A percentile compares a stretch with the other conserved stretches of the same genome.
These are phyloP conservation scores for Fonsecaea erecta DNA, from an alignment of 2,329 filamentous ascomycete species.

Conservation along the genomic window DNA sequence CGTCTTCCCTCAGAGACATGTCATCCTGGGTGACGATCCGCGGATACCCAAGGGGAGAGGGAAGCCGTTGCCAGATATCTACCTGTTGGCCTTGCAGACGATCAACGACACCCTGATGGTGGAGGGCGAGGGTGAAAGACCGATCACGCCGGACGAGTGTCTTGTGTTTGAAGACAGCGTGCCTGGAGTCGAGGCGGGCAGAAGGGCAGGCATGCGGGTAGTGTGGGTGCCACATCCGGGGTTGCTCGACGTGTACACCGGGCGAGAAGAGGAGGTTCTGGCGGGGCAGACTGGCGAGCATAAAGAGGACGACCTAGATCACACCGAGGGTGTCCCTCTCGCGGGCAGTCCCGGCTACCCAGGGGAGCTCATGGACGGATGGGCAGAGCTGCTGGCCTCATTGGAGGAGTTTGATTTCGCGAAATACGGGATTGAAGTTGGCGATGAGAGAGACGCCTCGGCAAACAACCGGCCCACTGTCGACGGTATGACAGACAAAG, in stretches of 20 bases:
- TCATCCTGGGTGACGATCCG: constrained; percentile 82
- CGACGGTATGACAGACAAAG: constrained; percentile 35
- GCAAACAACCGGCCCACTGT: constrained; percentile 32
- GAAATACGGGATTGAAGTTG: constrained; percentile 59
- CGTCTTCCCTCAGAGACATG: constrained; percentile 69
- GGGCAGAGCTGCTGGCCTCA: constrained; percentile 57
- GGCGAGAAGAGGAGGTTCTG: constrained; percentile 78
- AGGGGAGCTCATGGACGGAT: constrained; percentile 65
- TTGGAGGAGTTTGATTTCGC: constrained; percentile 66
- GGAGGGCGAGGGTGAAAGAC: constrained; percentile 61
- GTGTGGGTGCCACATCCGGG: constrained; percentile 88
- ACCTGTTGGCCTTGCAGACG: constrained; percentile 79
- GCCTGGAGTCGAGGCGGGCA: constrained; percentile 85
- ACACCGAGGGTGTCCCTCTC: constrained; percentile 44
- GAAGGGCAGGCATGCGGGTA: constrained; percentile 91
- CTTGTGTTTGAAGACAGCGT: constrained; percentile 96
- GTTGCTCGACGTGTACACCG: constrained; percentile 74
- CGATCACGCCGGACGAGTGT: constrained; percentile 81
- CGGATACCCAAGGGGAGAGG: constrained; percentile 79
- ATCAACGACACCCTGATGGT: constrained; percentile 72
- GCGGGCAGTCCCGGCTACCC: constrained; percentile 52
- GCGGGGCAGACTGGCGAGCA: constrained; percentile 79
- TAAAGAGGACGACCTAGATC: constrained; percentile 55
- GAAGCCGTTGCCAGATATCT: constrained; percentile 95
- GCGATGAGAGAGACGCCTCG: constrained; percentile 26